Conservation (phyloP, 225 moss, liverwort and hornwort species). For the Physcomitrium patens region DNA sequence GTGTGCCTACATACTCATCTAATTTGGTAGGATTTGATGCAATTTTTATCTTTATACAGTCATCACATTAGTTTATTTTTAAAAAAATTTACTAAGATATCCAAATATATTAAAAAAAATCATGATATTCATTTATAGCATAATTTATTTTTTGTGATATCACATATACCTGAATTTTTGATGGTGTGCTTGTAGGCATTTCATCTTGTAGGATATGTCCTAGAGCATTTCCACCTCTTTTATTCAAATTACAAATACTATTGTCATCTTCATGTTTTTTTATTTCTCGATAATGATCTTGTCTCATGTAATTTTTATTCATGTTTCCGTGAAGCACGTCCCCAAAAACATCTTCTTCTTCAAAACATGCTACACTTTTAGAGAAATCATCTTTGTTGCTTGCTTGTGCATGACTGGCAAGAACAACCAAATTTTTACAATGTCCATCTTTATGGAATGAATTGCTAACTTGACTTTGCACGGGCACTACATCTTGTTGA, state of each 20-base stretch:
- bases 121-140: too few relatives aligned
- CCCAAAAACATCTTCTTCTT: too few relatives aligned
- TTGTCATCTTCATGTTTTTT: constrained; percentile 14
- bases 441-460: not conserved
- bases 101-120: too few relatives aligned
- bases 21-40: too few relatives aligned
- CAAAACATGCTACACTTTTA: too few relatives aligned
- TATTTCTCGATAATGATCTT: not conserved
- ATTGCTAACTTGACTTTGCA: not conserved
- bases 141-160: too few relatives aligned
- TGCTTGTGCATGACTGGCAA: too few relatives aligned
- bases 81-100: too few relatives aligned
- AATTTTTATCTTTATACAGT: too few relatives aligned
- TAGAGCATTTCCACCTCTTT: constrained; percentile 43
- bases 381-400: too few relatives aligned
- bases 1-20: too few relatives aligned
- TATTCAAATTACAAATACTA: constrained; percentile 31
- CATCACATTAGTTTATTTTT: too few relatives aligned
- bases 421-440: not conserved
- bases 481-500: not conserved
- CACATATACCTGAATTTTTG: constrained; percentile 12
- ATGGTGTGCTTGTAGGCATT: constrained; percentile 25
- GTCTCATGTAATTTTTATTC: not conserved
- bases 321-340: not conserved
- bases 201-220: constrained; percentile 29